Percentiles rank a stretch among this genome's conserved stretches.
phyloP scores from a whole-genome alignment of 2,329 filamentous ascomycete species.

The Exophiala spinifera region DNA sequence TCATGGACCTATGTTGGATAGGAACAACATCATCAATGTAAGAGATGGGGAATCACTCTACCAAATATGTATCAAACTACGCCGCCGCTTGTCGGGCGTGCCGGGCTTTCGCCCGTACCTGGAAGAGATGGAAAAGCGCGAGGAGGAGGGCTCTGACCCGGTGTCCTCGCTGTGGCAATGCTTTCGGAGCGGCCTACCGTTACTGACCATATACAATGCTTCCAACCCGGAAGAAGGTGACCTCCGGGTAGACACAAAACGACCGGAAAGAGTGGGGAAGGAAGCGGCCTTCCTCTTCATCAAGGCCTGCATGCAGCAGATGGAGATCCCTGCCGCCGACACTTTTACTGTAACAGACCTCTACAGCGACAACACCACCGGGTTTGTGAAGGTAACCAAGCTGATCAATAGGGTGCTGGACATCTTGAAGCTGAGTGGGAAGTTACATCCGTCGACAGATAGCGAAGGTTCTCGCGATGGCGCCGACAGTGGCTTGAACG shows the following conservation, averaged over 20 bases:
- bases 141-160: slow-evolving; percentile 64
- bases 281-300: slow-evolving; percentile 89
- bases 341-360: slow-evolving; percentile 91
- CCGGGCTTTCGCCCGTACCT: slow-evolving; percentile 77
- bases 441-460: slow-evolving; percentile 60
- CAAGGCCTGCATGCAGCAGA: slow-evolving; percentile 78
- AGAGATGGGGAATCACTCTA: slow-evolving; percentile 93
- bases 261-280: slow-evolving; percentile 72
- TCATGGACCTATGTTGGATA: slow-evolving; percentile 66
- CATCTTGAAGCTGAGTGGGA: slow-evolving; percentile 72
- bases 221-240: slow-evolving; percentile 66
- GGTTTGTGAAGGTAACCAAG: slow-evolving; percentile 87
- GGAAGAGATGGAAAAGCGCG: slow-evolving; percentile 66
- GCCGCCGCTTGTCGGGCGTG: slow-evolving; percentile 75
- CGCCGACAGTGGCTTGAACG: slow-evolving; percentile 44
- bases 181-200: slow-evolving; percentile 75
- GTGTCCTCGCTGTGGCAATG: slow-evolving; percentile 90
- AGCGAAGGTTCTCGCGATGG: slow-evolving; percentile 36
- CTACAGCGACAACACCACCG: slow-evolving; percentile 90
- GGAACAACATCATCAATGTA: slow-evolving; percentile 94
- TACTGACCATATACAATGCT: slow-evolving; percentile 86
- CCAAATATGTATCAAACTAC: slow-evolving; percentile 86
- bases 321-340: slow-evolving; percentile 74
- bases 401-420: slow-evolving; percentile 92
- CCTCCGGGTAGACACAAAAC: slow-evolving; percentile 51